A percentile compares a stretch with the other conserved stretches of the same genome.
Conservation (phyloP, 2,329 filamentous ascomycete genomes). For the Zopfia rhizophila region DNA sequence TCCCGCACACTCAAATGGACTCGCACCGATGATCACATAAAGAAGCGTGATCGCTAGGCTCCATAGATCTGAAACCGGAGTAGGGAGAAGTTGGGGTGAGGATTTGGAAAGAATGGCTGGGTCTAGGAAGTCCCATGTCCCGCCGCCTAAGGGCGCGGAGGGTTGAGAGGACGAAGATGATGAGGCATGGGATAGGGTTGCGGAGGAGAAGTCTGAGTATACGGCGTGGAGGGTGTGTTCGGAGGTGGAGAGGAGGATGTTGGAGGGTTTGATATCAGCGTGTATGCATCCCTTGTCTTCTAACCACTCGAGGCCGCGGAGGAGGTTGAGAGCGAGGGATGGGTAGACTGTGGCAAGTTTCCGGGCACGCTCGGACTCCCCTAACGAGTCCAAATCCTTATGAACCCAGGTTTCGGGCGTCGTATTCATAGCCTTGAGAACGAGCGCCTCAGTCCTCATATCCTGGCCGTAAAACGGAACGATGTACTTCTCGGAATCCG, state of each 20-base stretch:
- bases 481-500: slow-evolving; percentile 33
- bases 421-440: slow-evolving; percentile 45
- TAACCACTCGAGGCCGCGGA: slow-evolving; percentile 56
- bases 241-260: slow-evolving; percentile 52
- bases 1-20: slow-evolving; percentile 53
- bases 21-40: slow-evolving; percentile 53
- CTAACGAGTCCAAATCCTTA: slow-evolving; percentile 39
- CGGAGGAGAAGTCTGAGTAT: slow-evolving; percentile 59
- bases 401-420: slow-evolving; percentile 47
- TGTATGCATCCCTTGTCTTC: slow-evolving; percentile 53
- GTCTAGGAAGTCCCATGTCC: slow-evolving; percentile 61
- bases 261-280: slow-evolving; percentile 61
- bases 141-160: slow-evolving; percentile 49
- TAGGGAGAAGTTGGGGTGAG: slow-evolving; percentile 39
- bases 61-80: slow-evolving; percentile 55
- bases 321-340: slow-evolving; percentile 50
- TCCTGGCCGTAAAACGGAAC: slow-evolving; percentile 49
- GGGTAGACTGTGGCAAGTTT: slow-evolving; percentile 54
- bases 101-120: slow-evolving; percentile 38
- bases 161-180: slow-evolving; percentile 17
- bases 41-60: slow-evolving; percentile 58
- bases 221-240: slow-evolving; percentile 32
- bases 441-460: slow-evolving; percentile 37
- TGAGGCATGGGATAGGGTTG: slow-evolving; percentile 30
- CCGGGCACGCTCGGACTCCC: slow-evolving; percentile 39